phyloP scores from a whole-genome alignment of 169 alveolate species.

The Babesia ovata region DNA sequence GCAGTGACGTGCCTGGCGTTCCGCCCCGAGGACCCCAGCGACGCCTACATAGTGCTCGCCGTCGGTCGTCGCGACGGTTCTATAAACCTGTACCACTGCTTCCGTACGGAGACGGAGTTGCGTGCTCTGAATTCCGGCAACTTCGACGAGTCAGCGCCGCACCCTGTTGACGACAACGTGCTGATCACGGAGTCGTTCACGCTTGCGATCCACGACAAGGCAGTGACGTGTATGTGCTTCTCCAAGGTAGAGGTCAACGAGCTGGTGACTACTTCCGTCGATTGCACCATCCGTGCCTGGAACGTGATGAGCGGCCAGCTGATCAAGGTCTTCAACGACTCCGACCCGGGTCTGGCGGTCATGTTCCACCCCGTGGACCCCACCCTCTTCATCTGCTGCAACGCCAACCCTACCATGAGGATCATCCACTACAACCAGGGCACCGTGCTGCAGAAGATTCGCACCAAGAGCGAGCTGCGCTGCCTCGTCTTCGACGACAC shows the following conservation, averaged over 20 bases:
- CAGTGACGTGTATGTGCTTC: constrained; percentile 78
- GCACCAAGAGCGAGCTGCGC: constrained; percentile 81
- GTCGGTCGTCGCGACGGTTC: constrained; percentile 84
- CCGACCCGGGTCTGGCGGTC: constrained; percentile 81
- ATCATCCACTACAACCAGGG: constrained; percentile 83
- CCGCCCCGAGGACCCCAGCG: constrained; percentile 79
- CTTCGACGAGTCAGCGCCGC: constrained; percentile 21
- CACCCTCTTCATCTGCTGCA: constrained; percentile 76
- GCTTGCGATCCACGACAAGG: constrained; percentile 70
- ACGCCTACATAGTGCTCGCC: constrained; percentile 77
- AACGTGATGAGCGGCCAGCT: constrained; percentile 82
- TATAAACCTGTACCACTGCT: constrained; percentile 73
- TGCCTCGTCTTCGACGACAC: constrained; percentile 83
- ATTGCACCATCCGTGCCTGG: constrained; percentile 85
- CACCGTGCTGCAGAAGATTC: constrained; percentile 77
- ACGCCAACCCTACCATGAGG: constrained; percentile 80
- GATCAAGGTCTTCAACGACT: constrained; percentile 82
- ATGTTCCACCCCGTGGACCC: constrained; percentile 81
- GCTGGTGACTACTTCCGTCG: constrained; percentile 81
- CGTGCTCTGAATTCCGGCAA: constrained; percentile 12
- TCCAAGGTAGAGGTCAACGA: constrained; percentile 70
- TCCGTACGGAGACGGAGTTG: constrained; percentile 70
- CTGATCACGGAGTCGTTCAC: constrained; percentile 61
- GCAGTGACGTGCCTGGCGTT: constrained; percentile 83
- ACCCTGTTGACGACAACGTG: constrained; percentile 48